Base-by-base conservation (phyloP, 2,329 filamentous ascomycete genomes). In the Immersiporthe knoxdaviesiana region DNA sequence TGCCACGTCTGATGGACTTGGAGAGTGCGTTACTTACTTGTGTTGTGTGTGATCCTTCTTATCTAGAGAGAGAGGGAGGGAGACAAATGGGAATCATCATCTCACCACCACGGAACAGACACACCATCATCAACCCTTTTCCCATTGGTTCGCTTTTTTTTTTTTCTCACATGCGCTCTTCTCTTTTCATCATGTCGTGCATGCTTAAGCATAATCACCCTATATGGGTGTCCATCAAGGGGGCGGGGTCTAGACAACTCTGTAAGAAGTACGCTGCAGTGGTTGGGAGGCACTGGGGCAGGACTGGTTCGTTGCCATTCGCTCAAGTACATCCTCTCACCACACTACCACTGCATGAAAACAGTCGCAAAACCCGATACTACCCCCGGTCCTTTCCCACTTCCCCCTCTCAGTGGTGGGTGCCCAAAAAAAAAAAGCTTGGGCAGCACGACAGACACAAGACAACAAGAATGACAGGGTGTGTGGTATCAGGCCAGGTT, bases 321-420 rank as follows among this genome's bases (percentile, higher is more conserved):
- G 30, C 18, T 59, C 21, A 21, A 7, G n/a, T n/a, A n/a, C n/a
- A n/a, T n/a, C n/a, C n/a, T n/a, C n/a, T n/a, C 37, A 39, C 37
- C 32, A 30, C 52, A 56, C 52, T 27, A 54, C 52, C 52, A 56
- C 52, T 12, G 56, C 56, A 59, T 59, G 32, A 59, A n/a, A n/a
- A 59, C 32, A 39, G 16, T 59, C 32, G 56, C 30, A 59, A 18
- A n/a, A 32, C 32, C 32, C 16, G 11, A 35, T 59, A 37, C 56
- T 11, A 59, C 56, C 56, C 18, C n/a, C n/a, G n/a, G 18, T 2
- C 14, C 41, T 5, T 7, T 44, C 39, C 16, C 39, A 2, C 39
- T 14, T 16, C 12, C 41, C 16, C 54, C 54, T 58, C n/a, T n/a
- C 54, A 58, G 27, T 58, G 54, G 54, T 58, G 4, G 39, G 12